These are phyloP conservation scores for Stygiomarasmius scandens DNA, from an alignment of 1,284 basidiomycete genomes.

Conservation along the genomic window DNA sequence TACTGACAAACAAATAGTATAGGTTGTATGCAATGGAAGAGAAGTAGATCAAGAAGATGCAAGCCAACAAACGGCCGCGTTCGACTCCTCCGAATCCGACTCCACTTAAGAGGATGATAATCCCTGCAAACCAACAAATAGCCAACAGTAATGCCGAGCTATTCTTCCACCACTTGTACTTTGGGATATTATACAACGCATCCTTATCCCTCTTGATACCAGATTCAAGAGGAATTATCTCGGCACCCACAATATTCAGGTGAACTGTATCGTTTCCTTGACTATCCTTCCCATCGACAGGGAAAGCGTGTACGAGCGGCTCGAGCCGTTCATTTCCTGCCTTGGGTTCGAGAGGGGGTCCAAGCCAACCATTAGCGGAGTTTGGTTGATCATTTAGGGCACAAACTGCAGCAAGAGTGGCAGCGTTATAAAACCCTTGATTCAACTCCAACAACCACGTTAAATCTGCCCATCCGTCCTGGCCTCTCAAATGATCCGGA, in stretches of 20 bases:
- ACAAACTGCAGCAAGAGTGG: conserved; percentile 25
- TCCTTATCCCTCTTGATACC: background rate
- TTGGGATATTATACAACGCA: too few relatives aligned
- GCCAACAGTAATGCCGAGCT: too few relatives aligned
- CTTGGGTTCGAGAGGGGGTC: conserved; percentile 21
- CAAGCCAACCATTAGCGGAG: conserved; percentile 22
- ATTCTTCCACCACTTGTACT: too few relatives aligned
- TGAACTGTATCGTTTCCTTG: background rate
- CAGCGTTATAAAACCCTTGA: conserved; percentile 30
- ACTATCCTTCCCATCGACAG: conserved; percentile 8
- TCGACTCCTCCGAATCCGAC: too few relatives aligned
- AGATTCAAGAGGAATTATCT: conserved; percentile 9
- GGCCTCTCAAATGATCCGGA: conserved; percentile 19
- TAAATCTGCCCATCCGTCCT: conserved; percentile 28
- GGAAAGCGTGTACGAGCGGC: conserved; percentile 25
- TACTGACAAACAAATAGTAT: too few relatives aligned
- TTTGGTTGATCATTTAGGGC: conserved; percentile 12
- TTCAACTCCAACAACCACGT: conserved; percentile 30
- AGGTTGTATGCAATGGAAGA: too few relatives aligned
- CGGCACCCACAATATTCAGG: conserved; percentile 11
- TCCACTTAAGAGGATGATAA: too few relatives aligned
- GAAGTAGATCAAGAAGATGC: too few relatives aligned
- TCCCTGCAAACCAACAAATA: too few relatives aligned
- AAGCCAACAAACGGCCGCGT: too few relatives aligned
- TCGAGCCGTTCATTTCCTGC: conserved; percentile 25